Evolutionary conservation across 2,329 filamentous ascomycete genomes (phyloP), one percentile per base, ranked within the genome.

Genomic region (Fusarium miscanthi): DNA sequence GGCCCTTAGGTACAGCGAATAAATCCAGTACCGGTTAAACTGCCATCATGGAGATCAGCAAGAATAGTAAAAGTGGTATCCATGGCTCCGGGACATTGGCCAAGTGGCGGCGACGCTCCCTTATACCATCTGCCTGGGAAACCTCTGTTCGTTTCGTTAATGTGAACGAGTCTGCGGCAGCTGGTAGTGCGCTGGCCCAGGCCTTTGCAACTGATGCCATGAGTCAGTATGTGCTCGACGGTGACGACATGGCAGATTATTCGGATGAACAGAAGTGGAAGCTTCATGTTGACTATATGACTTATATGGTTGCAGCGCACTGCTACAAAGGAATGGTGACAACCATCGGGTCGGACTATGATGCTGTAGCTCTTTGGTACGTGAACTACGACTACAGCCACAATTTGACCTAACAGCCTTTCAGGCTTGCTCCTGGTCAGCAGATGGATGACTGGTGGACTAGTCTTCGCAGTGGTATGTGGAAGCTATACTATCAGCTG

Each of bases 351-450:
- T 88, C 90, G 10, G 89, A 94, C 78, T 94, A 92, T 78, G 93
- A 94, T 74, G 91, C 90, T 72, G 91, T 96, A 60, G 93, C 92
- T 63, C 85, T 96, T 58, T 96, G 93, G 93, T 94, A 85, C 79
- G 89, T 85, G 38, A 14, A 8, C 5, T 21, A 41, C 25, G 31
- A 25, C 35, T 37, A n/a, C 30, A 6, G 10, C 11, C 30, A 3
- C 14, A 51, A 23, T n/a, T 14, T 23, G 27, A 53, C 46, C 63
- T 71, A 56, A 69, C 51, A 40, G 35, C 59, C 27, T 49, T 40
- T 70, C 72, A 94, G 92, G 93, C 89, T 94, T 85, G 91, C 91
- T 21, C 94, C 93, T 3, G 92, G 91, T 59, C 86, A 89, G 79
- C 88, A 92, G 80, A 90, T 92, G 82, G 93, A 95, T 81, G 90